Conservation (phyloP, 2,329 filamentous ascomycete species). For the Monosporascus sp. region DNA sequence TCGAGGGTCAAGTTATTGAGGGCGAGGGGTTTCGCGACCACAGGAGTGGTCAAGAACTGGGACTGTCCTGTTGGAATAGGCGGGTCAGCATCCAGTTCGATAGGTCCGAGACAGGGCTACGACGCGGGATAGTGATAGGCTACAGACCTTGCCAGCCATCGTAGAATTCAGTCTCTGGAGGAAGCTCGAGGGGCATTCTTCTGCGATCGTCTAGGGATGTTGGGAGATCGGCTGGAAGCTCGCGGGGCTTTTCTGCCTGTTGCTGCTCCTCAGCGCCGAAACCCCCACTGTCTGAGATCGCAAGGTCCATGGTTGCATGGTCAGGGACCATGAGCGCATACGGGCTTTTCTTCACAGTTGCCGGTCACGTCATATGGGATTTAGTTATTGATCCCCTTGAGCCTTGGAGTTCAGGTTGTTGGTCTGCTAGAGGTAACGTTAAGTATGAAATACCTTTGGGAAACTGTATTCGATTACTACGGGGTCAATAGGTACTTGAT, state of each 20-base stretch:
- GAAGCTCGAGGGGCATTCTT: conserved; percentile 58
- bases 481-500: too few species aligned
- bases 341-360: conserved; percentile 6
- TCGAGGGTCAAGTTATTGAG: conserved; percentile 80
- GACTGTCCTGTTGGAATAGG: conserved; percentile 66
- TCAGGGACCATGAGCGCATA: conserved; percentile 15
- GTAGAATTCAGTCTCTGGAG: conserved; percentile 90
- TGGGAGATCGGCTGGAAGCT: conserved; percentile 78
- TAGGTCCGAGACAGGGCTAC: conserved; percentile 6
- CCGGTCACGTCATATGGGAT: too few species aligned
- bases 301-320: conserved; percentile 55
- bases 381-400: too few species aligned
- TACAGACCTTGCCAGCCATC: conserved; percentile 89
- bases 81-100: conserved; percentile 9
- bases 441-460: too few species aligned
- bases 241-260: conserved; percentile 33
- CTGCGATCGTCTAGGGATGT: conserved; percentile 87
- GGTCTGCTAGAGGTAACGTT: too few species aligned
- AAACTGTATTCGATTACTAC: too few species aligned
- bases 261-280: conserved; percentile 35
- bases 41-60: conserved; percentile 85
- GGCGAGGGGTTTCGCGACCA: conserved; percentile 74
- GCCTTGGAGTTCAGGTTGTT: too few species aligned
- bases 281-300: conserved; percentile 42
- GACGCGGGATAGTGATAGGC: conserved; percentile 15